Evolutionary conservation across 2,329 filamentous ascomycete species (phyloP).

Genomic region (Penicillium sp.): DNA sequence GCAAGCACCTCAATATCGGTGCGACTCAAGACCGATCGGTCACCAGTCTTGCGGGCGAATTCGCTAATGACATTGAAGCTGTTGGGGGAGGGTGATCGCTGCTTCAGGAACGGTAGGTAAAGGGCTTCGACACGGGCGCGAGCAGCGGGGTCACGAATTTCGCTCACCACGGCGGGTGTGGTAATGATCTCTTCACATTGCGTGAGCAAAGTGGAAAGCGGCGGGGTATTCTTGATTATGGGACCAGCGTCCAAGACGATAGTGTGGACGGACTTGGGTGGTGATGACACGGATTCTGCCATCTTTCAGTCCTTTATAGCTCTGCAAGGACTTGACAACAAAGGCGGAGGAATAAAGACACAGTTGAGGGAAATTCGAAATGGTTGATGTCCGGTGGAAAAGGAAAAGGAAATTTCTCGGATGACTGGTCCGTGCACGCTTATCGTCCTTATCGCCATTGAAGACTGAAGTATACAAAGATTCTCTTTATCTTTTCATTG

Average conservation of each 20-base stretch:
- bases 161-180: conserved; percentile 76
- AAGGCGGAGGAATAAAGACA: conserved; percentile 1
- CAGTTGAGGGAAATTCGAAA: conserved; percentile 8
- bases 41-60: conserved; percentile 85
- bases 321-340: background rate
- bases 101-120: conserved; percentile 75
- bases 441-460: conserved; percentile 37
- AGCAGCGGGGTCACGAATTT: conserved; percentile 81
- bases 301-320: conserved; percentile 24
- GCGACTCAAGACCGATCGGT: conserved; percentile 78
- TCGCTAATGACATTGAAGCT: conserved; percentile 76
- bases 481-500: too few species aligned
- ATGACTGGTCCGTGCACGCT: conserved; percentile 35
- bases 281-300: conserved; percentile 16
- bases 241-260: conserved; percentile 88
- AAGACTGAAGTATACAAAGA: too few species aligned
- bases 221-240: conserved; percentile 86
- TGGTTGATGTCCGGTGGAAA: background rate
- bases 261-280: conserved; percentile 67
- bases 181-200: conserved; percentile 75
- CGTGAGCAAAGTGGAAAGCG: conserved; percentile 73
- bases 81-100: conserved; percentile 67
- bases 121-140: conserved; percentile 76
- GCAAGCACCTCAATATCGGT: conserved; percentile 88
- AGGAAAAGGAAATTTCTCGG: conserved; percentile 29